phyloP scores from a whole-genome alignment of 768 basidiomycete genomes.

The Astraeus odoratus region DNA sequence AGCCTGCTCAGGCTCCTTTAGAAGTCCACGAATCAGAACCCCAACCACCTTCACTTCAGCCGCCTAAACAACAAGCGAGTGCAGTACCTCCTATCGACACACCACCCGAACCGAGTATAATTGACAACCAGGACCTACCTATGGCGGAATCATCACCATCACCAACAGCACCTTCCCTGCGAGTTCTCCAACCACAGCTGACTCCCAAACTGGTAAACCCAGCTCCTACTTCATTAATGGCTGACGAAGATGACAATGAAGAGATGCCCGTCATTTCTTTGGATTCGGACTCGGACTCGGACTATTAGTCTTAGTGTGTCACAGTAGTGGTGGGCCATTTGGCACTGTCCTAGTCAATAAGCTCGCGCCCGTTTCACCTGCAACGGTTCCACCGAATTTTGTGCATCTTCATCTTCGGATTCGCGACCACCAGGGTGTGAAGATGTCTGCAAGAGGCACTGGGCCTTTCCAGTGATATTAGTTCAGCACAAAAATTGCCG shows the following conservation, averaged over 20 bases:
- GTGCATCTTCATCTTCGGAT: constrained; percentile 32
- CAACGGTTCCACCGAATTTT: neutral
- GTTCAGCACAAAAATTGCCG: neutral
- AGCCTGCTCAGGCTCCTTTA: constrained; percentile 1
- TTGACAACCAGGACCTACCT: neutral
- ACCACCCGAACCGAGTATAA: no score
- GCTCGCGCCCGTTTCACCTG: neutral
- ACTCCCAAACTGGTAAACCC: neutral
- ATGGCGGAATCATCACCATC: neutral
- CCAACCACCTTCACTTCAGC: neutral
- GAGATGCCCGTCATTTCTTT: constrained; percentile 75
- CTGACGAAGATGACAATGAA: constrained; percentile 50
- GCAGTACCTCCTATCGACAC: constrained; percentile 1
- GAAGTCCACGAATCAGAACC: neutral
- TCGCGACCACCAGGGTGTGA: constrained; percentile 7
- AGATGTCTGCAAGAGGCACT: constrained; percentile 17
- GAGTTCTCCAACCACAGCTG: constrained; percentile 2
- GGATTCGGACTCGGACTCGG: constrained; percentile 80
- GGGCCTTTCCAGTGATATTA: constrained; percentile 10
- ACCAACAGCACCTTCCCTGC: neutral
- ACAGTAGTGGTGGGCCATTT: neutral
- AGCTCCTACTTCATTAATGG: constrained; percentile 7
- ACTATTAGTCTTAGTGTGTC: constrained; percentile 24
- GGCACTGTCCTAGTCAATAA: neutral
- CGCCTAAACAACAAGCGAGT: neutral